Conservation (phyloP, 2,329 filamentous ascomycete genomes). For the Stagonosporopsis rhizophila region DNA sequence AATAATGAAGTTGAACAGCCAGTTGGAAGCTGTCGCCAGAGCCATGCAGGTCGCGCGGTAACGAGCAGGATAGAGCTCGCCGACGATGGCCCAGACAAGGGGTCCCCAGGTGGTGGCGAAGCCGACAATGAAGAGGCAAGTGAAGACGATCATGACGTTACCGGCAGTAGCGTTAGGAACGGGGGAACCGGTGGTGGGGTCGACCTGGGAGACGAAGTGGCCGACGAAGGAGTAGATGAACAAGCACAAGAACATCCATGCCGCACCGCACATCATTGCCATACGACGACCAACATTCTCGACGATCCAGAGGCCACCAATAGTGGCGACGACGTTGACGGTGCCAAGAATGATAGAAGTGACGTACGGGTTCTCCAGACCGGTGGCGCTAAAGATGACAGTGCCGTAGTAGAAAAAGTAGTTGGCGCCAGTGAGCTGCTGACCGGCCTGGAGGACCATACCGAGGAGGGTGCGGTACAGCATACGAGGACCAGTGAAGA, state of each 20-base stretch:
- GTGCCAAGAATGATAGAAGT: constrained; percentile 58
- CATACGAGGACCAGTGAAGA: constrained; percentile 72
- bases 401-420: constrained; percentile 68
- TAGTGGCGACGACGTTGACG: constrained; percentile 59
- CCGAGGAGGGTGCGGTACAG: constrained; percentile 69
- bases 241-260: constrained; percentile 64
- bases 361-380: constrained; percentile 54
- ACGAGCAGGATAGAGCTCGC: constrained; percentile 71
- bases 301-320: constrained; percentile 55
- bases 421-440: constrained; percentile 73
- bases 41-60: constrained; percentile 56
- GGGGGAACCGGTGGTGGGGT: constrained; percentile 35
- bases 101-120: constrained; percentile 76
- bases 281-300: constrained; percentile 56
- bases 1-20: constrained; percentile 56
- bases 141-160: constrained; percentile 70
- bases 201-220: constrained; percentile 47
- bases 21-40: constrained; percentile 53
- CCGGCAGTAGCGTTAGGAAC: constrained; percentile 56
- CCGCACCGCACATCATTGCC: constrained; percentile 55
- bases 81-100: constrained; percentile 73
- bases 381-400: constrained; percentile 53
- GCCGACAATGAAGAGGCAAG: constrained; percentile 70
- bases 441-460: constrained; percentile 68
- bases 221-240: constrained; percentile 60